A percentile compares a stretch with the other conserved stretches of the same genome.
These are phyloP conservation scores for Mastigamoeba balamuthi DNA, from an alignment of 78 protist genomes.

Conservation along the genomic window DNA sequence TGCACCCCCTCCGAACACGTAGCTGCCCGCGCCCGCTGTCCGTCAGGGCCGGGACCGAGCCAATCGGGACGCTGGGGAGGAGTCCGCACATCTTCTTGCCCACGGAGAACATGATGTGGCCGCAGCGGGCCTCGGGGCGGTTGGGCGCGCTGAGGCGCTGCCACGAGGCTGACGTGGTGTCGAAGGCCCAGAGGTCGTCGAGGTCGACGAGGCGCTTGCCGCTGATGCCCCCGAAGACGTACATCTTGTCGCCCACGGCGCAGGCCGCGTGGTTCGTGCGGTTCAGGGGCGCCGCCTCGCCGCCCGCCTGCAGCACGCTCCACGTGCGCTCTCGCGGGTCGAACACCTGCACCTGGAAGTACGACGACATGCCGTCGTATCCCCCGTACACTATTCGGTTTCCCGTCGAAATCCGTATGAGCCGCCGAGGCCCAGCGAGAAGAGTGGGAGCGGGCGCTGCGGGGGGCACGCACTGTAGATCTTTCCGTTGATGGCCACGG, in stretches of 20 bases:
- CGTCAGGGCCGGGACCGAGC: neutral
- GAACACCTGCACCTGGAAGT: constrained; percentile 23
- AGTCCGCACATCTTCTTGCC: neutral
- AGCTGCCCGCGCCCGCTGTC: neutral
- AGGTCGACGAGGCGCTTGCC: constrained; percentile 34
- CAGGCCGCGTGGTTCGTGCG: constrained; percentile 43
- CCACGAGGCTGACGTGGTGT: constrained; percentile 18
- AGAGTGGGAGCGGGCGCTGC: too few relatives aligned
- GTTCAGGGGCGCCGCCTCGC: constrained; percentile 23
- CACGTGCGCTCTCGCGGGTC: constrained; percentile 15
- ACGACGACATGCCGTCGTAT: constrained; percentile 34
- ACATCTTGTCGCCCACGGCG: constrained; percentile 20
- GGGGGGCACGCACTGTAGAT: too few relatives aligned
- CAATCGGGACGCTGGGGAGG: neutral
- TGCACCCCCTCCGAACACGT: constrained; percentile 53
- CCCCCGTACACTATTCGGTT: constrained; percentile 55
- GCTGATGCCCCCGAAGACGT: constrained; percentile 38
- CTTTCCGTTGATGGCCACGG: constrained; percentile 5
- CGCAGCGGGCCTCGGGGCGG: constrained; percentile 45
- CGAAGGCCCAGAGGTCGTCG: constrained; percentile 31
- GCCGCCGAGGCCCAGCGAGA: too few relatives aligned
- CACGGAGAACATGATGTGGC: constrained; percentile 31
- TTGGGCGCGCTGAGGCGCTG: constrained; percentile 8
- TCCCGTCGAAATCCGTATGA: too few relatives aligned
- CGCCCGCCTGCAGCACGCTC: constrained; percentile 4